phyloP scores from a whole-genome alignment of 2,329 filamentous ascomycete genomes.

The Nothopassalora personata region DNA sequence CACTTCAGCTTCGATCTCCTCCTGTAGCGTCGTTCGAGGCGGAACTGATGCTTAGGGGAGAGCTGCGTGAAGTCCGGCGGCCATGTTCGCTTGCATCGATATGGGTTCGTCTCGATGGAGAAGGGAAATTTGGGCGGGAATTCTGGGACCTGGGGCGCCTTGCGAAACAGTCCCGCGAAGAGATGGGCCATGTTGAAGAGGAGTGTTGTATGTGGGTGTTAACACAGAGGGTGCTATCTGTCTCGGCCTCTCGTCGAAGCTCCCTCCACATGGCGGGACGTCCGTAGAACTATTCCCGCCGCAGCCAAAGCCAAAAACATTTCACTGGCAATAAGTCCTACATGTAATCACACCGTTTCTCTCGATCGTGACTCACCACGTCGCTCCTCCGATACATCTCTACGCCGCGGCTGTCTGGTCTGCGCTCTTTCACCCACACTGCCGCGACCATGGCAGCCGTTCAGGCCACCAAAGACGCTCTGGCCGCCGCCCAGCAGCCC shows the following conservation, averaged over 20 bases:
- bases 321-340: not conserved
- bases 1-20: constrained; percentile 59
- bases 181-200: constrained; percentile 21
- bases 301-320: not conserved
- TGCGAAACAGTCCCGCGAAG: constrained; percentile 26
- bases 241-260: no score
- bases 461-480: constrained; percentile 48
- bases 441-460: constrained; percentile 43
- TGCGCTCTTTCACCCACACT: constrained; percentile 20
- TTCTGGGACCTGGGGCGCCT: constrained; percentile 17
- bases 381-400: constrained; percentile 19
- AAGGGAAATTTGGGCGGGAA: constrained; percentile 25
- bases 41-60: constrained; percentile 66
- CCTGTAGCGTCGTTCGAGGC: constrained; percentile 74
- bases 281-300: not conserved
- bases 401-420: constrained; percentile 30
- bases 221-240: not conserved
- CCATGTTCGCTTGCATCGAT: constrained; percentile 67
- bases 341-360: not conserved
- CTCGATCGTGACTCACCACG: constrained; percentile 24
- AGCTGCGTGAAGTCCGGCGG: constrained; percentile 70
- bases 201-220: constrained; percentile 25
- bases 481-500: constrained; percentile 50
- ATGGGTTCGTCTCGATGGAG: constrained; percentile 50
- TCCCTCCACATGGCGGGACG: not conserved